Conservation (phyloP, 2,329 filamentous ascomycete genomes). For the Pseudogymnoascus sp. region DNA sequence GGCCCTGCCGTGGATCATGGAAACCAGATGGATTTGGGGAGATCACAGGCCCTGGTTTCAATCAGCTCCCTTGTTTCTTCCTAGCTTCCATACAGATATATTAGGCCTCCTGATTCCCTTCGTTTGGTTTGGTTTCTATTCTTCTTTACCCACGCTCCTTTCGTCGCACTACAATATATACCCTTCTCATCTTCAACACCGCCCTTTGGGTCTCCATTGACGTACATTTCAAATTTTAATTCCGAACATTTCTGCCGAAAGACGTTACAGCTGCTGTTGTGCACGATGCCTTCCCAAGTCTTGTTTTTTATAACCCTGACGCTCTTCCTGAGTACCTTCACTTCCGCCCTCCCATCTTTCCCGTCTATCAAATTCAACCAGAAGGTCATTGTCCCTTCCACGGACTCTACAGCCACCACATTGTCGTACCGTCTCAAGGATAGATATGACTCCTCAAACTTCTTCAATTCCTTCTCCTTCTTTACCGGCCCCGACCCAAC, state of each 20-base stretch:
- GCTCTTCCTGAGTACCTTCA: neutral
- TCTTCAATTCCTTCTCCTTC: conserved; percentile 43
- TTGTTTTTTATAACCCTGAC: neutral
- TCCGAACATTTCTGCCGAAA: neutral
- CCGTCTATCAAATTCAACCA: neutral
- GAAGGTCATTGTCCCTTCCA: neutral
- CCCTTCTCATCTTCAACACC: neutral
- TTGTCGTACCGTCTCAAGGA: conserved; percentile 32
- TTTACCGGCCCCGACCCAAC: conserved; percentile 49
- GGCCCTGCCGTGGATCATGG: conserved; percentile 4
- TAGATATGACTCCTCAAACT: conserved; percentile 36
- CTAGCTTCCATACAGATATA: neutral
- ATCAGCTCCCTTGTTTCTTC: conserved; percentile 1
- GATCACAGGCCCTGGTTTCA: neutral
- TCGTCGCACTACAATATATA: neutral
- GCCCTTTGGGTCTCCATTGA: neutral
- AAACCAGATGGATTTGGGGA: neutral
- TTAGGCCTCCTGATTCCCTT: neutral
- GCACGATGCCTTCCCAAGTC: neutral
- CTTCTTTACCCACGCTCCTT: neutral
- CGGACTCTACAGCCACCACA: conserved; percentile 14
- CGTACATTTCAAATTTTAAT: neutral
- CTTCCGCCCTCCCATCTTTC: neutral
- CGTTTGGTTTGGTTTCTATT: conserved; percentile 5
- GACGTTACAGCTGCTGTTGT: neutral